Conservation (phyloP, 495 filamentous ascomycete species). For the Trichoderma orchidacearum region DNA sequence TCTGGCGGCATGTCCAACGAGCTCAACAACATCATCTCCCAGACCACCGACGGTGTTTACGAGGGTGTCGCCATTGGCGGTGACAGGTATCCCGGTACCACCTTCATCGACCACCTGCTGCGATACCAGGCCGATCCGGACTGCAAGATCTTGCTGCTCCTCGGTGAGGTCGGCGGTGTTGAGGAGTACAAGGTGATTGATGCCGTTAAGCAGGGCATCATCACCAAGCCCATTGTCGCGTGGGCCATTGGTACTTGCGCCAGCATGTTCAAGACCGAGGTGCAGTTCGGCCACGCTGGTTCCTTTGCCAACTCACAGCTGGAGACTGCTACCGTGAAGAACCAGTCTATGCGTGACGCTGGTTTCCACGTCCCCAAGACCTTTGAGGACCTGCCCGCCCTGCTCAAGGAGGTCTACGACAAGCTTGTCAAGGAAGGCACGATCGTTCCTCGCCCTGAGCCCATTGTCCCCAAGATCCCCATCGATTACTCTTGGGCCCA, state of each 20-base stretch:
- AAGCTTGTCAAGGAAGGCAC: slow-evolving; percentile 68
- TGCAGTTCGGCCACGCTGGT: slow-evolving; percentile 98
- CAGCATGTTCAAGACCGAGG: slow-evolving; percentile 99
- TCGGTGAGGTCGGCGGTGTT: slow-evolving; percentile 98
- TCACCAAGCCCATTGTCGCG: slow-evolving; percentile 96
- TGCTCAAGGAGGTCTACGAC: slow-evolving; percentile 69
- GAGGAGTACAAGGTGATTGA: slow-evolving; percentile 99
- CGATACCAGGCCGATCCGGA: slow-evolving; percentile 90
- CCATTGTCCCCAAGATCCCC: slow-evolving; percentile 93
- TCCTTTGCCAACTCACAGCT: slow-evolving; percentile 98
- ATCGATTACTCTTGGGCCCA: slow-evolving; percentile 99
- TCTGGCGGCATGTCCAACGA: slow-evolving; percentile 99
- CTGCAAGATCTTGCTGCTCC: slow-evolving; percentile 90
- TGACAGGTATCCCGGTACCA: slow-evolving; percentile 96
- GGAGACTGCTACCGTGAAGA: slow-evolving; percentile 92
- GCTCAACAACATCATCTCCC: slow-evolving; percentile 96
- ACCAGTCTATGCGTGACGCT: slow-evolving; percentile 88
- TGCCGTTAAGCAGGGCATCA: slow-evolving; percentile 81
- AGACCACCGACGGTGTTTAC: slow-evolving; percentile 92
- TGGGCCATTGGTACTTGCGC: slow-evolving; percentile 99
- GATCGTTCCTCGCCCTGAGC: slow-evolving; percentile 77
- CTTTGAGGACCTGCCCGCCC: slow-evolving; percentile 82
- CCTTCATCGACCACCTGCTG: slow-evolving; percentile 96
- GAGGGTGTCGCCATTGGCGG: slow-evolving; percentile 99
- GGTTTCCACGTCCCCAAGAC: slow-evolving; percentile 87